phyloP scores from a whole-genome alignment of 352 stramenopile species.

The Phytophthora meadii region DNA sequence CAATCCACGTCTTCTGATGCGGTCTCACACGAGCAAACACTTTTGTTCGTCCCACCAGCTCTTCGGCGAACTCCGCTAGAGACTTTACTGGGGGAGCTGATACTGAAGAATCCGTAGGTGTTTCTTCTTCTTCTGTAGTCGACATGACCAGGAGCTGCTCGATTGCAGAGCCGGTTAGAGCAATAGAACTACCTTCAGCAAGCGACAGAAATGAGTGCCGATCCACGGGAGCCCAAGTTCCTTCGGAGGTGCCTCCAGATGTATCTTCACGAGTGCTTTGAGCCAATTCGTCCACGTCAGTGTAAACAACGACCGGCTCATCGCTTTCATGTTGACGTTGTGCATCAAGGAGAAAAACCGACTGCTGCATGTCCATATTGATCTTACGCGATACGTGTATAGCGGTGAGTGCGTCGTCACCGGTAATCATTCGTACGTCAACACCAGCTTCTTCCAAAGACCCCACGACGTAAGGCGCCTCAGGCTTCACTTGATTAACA shows the following conservation, averaged over 20 bases:
- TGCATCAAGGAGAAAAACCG: slow-evolving; percentile 59
- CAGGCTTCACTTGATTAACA: slow-evolving; percentile 90
- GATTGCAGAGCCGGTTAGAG: slow-evolving; percentile 67
- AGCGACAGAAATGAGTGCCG: slow-evolving; percentile 58
- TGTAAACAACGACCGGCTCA: slow-evolving; percentile 49
- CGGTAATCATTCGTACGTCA: slow-evolving; percentile 89
- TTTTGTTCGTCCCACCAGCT: slow-evolving; percentile 63
- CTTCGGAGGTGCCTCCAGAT: slow-evolving; percentile 15
- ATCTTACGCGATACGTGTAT: slow-evolving; percentile 78
- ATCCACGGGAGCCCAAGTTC: slow-evolving; percentile 52
- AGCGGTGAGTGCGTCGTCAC: slow-evolving; percentile 84
- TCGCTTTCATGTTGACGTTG: slow-evolving; percentile 19
- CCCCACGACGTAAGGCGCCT: slow-evolving; percentile 81
- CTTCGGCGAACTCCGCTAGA: slow-evolving; percentile 52
- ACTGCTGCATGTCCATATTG: slow-evolving; percentile 74
- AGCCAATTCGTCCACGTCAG: slow-evolving; percentile 66
- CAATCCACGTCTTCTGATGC: slow-evolving; percentile 84
- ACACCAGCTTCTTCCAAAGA: slow-evolving; percentile 80
- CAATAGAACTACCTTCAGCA: slow-evolving; percentile 66
- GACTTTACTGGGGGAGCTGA: slow-evolving; percentile 14
- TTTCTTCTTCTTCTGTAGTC: slow-evolving; percentile 27
- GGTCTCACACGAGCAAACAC: slow-evolving; percentile 79
- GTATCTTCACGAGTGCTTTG: slow-evolving; percentile 31
- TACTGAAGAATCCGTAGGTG: neutral
- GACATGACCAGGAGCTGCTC: slow-evolving; percentile 46